Base-by-base conservation (phyloP, 2,329 filamentous ascomycete genomes). In the Apiospora pterosperma region DNA sequence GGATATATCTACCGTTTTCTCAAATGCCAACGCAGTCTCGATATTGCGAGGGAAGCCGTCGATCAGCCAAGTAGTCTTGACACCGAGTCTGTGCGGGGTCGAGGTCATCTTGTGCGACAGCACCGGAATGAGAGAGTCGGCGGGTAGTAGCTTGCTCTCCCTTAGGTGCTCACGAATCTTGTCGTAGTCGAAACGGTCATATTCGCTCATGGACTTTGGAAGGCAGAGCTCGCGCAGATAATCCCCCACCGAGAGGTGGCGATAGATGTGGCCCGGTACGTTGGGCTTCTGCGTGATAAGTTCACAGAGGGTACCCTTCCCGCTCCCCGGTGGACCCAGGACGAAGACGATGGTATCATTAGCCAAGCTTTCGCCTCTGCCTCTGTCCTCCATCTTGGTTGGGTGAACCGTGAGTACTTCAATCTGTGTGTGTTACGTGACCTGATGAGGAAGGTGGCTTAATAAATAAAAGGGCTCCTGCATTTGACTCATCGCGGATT, bases 121-220 rank as follows among this genome's bases (percentile, higher is more conserved):
- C 23, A 48, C 5, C 11, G 42, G 42, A 12, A 48, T 14, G 42
- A 48, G 42, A 4, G 16, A 11, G 12, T 48, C 12, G 23, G 23
- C 23, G 5, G 23, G 42, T 4, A 48, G 11, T 14, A 48, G 23
- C 12, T 16, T 48, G 42, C 16, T 48, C 23, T 48, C 42, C 23
- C 4, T 4, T 0, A 48, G 1, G 8, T 48, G 12, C 23, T 14
- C 23, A 21, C 12, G 11, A 5, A 48, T 16, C 23, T 16, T 16
- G 23, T 48, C 4, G 23, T 16, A 28, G 42, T 48, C 42, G 41
- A 23, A 4, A 25, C 5, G 5, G 16, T 11, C 19, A 8, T 42
- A 3, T 2, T 44, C 21, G 12, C 10, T n/a, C 21, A 11, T 5
- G 10, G 2, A 2, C 41, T 5, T 4, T 1, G 1, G 5, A 8